Evolutionary conservation across 1,284 basidiomycete genomes (phyloP).

Genomic region (Melampsora abietis-canadensis): DNA sequence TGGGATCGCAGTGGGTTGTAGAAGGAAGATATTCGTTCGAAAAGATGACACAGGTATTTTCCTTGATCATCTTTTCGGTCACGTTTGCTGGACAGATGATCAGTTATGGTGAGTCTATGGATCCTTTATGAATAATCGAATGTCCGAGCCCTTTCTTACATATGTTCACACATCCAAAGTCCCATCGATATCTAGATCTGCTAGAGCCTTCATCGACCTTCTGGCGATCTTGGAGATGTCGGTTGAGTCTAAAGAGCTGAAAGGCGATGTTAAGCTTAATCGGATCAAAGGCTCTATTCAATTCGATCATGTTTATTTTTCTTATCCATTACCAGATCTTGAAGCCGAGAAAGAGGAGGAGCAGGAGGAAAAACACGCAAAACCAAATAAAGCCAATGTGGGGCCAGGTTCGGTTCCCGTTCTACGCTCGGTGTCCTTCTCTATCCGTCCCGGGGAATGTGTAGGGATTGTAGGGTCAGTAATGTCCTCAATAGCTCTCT

Average conservation of each 20-base stretch:
- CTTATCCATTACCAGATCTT: constrained; percentile 74
- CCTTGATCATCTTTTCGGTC: constrained; percentile 43
- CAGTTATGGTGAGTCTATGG: constrained; percentile 68
- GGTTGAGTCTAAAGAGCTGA: constrained; percentile 32
- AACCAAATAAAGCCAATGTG: neutral
- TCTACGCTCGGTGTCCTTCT: constrained; percentile 65
- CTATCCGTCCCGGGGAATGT: constrained; percentile 68
- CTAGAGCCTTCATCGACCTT: constrained; percentile 51
- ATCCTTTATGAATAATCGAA: neutral
- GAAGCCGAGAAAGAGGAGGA: constrained; percentile 45
- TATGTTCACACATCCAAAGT: constrained; percentile 52
- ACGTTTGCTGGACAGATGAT: constrained; percentile 85
- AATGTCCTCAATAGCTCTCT: neutral
- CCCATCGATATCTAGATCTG: constrained; percentile 52
- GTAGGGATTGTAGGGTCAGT: constrained; percentile 71
- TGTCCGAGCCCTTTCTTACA: constrained; percentile 4
- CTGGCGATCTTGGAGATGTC: constrained; percentile 45
- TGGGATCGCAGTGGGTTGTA: constrained; percentile 30
- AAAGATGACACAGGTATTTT: constrained; percentile 35
- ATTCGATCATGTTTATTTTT: constrained; percentile 71
- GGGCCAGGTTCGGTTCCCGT: constrained; percentile 55
- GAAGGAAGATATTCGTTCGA: constrained; percentile 35
- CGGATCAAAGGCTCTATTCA: constrained; percentile 62
- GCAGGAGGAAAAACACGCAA: neutral
- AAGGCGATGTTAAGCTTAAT: constrained; percentile 35